These are phyloP conservation scores for Theileria sp. DNA, from an alignment of 169 alveolate species.

Conservation along the genomic window DNA sequence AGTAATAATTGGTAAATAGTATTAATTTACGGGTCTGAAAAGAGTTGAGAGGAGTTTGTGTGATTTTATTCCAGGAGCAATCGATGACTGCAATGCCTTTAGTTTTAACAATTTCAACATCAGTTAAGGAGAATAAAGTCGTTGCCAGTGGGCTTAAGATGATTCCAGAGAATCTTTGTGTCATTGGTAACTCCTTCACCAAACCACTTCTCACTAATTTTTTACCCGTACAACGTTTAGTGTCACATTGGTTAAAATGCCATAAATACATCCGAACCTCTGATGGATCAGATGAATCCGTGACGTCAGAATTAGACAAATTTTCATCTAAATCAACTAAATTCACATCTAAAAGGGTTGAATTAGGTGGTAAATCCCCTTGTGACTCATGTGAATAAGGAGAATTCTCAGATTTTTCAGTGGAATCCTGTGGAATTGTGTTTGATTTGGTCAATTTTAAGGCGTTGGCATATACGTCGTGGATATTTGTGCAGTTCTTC, in stretches of 20 bases:
- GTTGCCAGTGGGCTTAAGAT: conserved; percentile 88
- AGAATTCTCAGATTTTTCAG: too few species aligned
- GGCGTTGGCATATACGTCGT: conserved; percentile 65
- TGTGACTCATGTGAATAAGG: too few species aligned
- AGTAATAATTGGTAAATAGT: too few species aligned
- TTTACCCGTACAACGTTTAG: conserved; percentile 92
- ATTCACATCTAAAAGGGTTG: neutral
- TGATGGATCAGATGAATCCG: neutral
- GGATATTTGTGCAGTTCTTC: conserved; percentile 22
- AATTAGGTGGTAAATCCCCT: too few species aligned
- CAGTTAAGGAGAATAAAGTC: conserved; percentile 81
- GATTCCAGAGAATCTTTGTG: conserved; percentile 83
- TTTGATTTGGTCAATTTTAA: conserved; percentile 19
- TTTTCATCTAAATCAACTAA: conserved; percentile 2
- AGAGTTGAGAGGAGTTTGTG: conserved; percentile 74
- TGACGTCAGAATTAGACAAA: neutral
- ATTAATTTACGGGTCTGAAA: conserved; percentile 28
- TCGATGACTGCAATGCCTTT: conserved; percentile 92
- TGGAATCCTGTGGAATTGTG: neutral
- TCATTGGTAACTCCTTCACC: conserved; percentile 67
- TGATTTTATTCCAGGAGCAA: conserved; percentile 92
- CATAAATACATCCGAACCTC: conserved; percentile 82
- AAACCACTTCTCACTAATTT: conserved; percentile 81
- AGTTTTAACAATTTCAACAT: conserved; percentile 75
- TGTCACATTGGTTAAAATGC: conserved; percentile 93